Evolutionary conservation across 2,329 filamentous ascomycete species (phyloP), one percentile per base, ranked within the genome.

Genomic region (Parafenestella ontariensis): DNA sequence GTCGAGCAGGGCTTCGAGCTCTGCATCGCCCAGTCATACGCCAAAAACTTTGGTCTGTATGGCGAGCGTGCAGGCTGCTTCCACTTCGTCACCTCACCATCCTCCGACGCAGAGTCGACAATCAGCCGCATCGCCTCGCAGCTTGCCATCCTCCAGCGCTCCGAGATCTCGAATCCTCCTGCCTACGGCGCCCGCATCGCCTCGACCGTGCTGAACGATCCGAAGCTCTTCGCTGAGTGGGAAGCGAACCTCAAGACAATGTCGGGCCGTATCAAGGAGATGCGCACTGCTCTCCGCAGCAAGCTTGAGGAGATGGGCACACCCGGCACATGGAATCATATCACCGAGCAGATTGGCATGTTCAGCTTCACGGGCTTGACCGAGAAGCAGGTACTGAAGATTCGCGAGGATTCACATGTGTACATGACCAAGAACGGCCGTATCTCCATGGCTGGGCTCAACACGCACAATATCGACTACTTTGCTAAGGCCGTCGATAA

Each of bases 291-390:
- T 3, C 81, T 99, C 66, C 86, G 91, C 46, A 79, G 81, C 51
- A 91, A 93, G 77, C 86, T 99, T 10, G 94, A 98, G 79, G 86
- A 88, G 71, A 84, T 94, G 55, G 87, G 86, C 26, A 97, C 95
- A 0, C 94, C 94, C 0, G 94, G 94, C 28, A 89, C 85, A 13
- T 99, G 95, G 95, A 91, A 93, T 72, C 95, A 99, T 79, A 96
- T 99, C 75, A 97, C 93, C 15, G 91, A 96, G 70, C 95, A 99
- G 84, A 99, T 99, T 73, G 95, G 95, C 80, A 99, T 99, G 95
- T 99, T 99, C 81, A 94, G 89, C 76, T 99, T 96, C 77, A 96
- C 91, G 0, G 91, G 91, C 11, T 78, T 96, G 74, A 85, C 76
- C 11, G 89, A 92, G 79, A 74, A 85, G 58, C 91, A 95, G 74